phyloP scores from a whole-genome alignment of 352 stramenopile species.

The Globisporangium cystogenes region DNA sequence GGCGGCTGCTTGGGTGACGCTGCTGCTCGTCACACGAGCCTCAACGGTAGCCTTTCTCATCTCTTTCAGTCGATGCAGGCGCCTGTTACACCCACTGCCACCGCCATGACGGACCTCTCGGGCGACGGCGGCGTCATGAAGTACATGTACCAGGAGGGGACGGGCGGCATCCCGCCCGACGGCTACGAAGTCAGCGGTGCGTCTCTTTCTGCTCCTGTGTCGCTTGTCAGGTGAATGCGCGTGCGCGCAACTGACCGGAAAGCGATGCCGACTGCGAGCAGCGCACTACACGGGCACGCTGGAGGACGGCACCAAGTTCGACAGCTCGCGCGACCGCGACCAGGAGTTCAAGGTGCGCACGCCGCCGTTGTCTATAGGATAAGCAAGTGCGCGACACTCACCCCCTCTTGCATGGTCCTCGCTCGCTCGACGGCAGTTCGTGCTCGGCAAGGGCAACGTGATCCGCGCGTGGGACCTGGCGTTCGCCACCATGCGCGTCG shows the following conservation, averaged over 20 bases:
- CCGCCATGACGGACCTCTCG: conserved; percentile 64
- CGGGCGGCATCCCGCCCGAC: conserved; percentile 69
- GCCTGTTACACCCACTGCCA: conserved; percentile 2
- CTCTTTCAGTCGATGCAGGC: neutral
- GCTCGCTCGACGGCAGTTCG: conserved; percentile 69
- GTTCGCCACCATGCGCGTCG: conserved; percentile 94
- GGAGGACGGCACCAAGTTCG: conserved; percentile 93
- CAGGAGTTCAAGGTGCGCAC: conserved; percentile 71
- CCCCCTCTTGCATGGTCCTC: too few relatives aligned
- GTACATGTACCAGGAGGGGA: conserved; percentile 87
- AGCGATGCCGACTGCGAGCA: conserved; percentile 15
- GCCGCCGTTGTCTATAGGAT: too few relatives aligned
- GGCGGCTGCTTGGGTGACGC: too few relatives aligned
- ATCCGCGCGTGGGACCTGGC: conserved; percentile 88
- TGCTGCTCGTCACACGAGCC: too few relatives aligned
- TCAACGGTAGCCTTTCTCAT: neutral
- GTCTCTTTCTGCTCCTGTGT: neutral
- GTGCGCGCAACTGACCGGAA: neutral
- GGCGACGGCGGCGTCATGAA: conserved; percentile 91
- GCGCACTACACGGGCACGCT: conserved; percentile 96
- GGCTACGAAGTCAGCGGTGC: conserved; percentile 77
- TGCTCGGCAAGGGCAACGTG: conserved; percentile 84
- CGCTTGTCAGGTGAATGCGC: neutral
- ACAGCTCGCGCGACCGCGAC: conserved; percentile 89
- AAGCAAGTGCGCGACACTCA: too few relatives aligned